phyloP scores from a whole-genome alignment of 2,329 filamentous ascomycete genomes.

The Fusarium miscanthi region DNA sequence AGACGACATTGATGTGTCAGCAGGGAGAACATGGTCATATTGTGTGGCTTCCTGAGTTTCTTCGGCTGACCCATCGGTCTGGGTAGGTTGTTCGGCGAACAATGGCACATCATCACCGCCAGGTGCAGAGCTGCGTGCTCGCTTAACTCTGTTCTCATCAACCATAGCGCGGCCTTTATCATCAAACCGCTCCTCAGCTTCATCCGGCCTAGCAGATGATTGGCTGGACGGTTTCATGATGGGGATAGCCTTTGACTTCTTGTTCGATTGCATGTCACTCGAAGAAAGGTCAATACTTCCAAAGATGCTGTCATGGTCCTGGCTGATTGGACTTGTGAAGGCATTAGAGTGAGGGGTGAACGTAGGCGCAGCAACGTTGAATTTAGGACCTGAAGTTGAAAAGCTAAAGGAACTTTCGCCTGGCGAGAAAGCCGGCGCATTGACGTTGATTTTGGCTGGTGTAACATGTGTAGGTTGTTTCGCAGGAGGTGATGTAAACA shows the following conservation, averaged over 20 bases:
- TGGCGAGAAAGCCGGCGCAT: conserved; percentile 78
- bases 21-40: conserved; percentile 54
- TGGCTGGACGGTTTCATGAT: conserved; percentile 75
- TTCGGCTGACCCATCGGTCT: conserved; percentile 17
- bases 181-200: conserved; percentile 42
- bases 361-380: conserved; percentile 79
- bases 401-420: conserved; percentile 74
- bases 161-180: conserved; percentile 67
- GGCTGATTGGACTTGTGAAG: conserved; percentile 57
- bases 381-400: conserved; percentile 72
- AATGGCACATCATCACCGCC: conserved; percentile 79
- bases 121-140: conserved; percentile 71
- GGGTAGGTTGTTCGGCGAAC: conserved; percentile 70
- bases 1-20: conserved; percentile 66
- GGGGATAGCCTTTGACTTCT: conserved; percentile 84
- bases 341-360: conserved; percentile 74
- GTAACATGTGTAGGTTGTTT: conserved; percentile 31
- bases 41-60: conserved; percentile 34
- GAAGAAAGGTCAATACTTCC: conserved; percentile 73
- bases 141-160: conserved; percentile 79
- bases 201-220: conserved; percentile 52
- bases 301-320: conserved; percentile 69
- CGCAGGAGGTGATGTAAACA: conserved; percentile 35
- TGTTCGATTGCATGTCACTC: conserved; percentile 72
- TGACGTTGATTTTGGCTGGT: conserved; percentile 71